Evolutionary conservation across 805 yeast species (phyloP), one percentile per base, ranked within the genome.

Genomic region (Kazachstania kunashirensis): DNA sequence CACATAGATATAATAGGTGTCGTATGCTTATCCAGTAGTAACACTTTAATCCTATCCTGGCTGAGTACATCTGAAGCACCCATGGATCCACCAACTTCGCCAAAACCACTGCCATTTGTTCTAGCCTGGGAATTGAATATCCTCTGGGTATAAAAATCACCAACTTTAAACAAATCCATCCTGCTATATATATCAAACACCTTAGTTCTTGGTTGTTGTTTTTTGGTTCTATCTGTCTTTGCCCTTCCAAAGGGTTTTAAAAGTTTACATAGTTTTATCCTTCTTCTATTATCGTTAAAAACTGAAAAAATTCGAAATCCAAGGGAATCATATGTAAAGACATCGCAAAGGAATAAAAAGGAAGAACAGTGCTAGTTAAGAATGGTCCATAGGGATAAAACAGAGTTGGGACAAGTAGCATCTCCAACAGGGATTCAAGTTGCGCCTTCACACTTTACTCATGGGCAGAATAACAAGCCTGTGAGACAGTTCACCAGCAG

Each of bases 1-100:
- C 82, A 77, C 72, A 92, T 69, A n/a, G 96, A 85, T 16, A 92
- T 73, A 17, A 86, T 76, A 0, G 86, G 70, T 5, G 94, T 83
- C 2, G 98, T 89, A 45, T 69, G 68, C 34, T 71, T 65, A 53
- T 92, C 98, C 39, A 92, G 68, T 27, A 92, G 66, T 25, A 92
- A 66, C 20, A 88, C 94, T 45, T 75, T 75, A 40, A 88, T 77
- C 43, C 70, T 53, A 17, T 58, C 50, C 5, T 55, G 56, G 7
- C 59, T 19, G 4, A 15, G 28, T 3, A 36, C 59, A 9, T 47
- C 34, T 2, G 46, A 47, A 26, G 49, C 43, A 2, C 34, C 28
- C 9, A 43, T 19, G 14, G 37, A 39, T 14, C 36, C 39, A 16
- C 29, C 38, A 3, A n/a, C 26, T 29, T 36, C 42, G 20, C 29